phyloP scores from a whole-genome alignment of 2,329 filamentous ascomycete species.

The Sporothrix globosa region DNA sequence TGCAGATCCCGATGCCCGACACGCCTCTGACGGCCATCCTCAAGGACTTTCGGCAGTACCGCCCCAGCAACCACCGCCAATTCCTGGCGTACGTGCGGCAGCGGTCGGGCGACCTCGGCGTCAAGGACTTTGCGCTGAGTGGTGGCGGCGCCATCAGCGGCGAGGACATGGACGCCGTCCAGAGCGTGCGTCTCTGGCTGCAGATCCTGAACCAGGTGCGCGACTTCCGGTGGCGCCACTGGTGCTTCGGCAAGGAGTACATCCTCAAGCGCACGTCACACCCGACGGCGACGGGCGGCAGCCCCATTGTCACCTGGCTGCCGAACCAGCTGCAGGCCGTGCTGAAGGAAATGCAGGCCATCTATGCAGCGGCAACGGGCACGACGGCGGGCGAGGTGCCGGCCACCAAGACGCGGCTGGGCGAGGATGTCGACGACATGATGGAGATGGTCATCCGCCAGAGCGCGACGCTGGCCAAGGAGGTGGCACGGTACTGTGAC shows the following conservation, averaged over 20 bases:
- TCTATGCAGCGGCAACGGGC: slow-evolving; percentile 55
- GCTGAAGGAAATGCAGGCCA: slow-evolving; percentile 67
- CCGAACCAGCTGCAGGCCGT: slow-evolving; percentile 80
- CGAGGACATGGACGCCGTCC: slow-evolving; percentile 44
- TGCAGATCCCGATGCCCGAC: slow-evolving; percentile 82
- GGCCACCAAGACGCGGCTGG: slow-evolving; percentile 44
- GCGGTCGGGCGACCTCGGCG: slow-evolving; percentile 52
- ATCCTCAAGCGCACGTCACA: slow-evolving; percentile 77
- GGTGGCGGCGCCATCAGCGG: slow-evolving; percentile 32
- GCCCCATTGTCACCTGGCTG: slow-evolving; percentile 81
- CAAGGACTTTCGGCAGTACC: slow-evolving; percentile 84
- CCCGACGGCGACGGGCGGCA: slow-evolving; percentile 78
- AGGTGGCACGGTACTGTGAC: slow-evolving; percentile 74
- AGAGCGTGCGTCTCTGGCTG: slow-evolving; percentile 64
- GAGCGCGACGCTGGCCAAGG: slow-evolving; percentile 67
- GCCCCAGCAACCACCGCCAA: slow-evolving; percentile 83
- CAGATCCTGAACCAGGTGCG: slow-evolving; percentile 72
- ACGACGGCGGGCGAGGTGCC: background rate
- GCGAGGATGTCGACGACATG: slow-evolving; percentile 57
- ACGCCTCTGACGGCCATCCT: slow-evolving; percentile 89
- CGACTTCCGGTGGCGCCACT: slow-evolving; percentile 82
- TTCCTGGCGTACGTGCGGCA: slow-evolving; percentile 75
- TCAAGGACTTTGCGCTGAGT: slow-evolving; percentile 62
- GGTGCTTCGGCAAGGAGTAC: slow-evolving; percentile 84
- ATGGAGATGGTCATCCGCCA: slow-evolving; percentile 69